Conservation (phyloP, 75 land plant genomes). For the Cryptomeria japonica region DNA sequence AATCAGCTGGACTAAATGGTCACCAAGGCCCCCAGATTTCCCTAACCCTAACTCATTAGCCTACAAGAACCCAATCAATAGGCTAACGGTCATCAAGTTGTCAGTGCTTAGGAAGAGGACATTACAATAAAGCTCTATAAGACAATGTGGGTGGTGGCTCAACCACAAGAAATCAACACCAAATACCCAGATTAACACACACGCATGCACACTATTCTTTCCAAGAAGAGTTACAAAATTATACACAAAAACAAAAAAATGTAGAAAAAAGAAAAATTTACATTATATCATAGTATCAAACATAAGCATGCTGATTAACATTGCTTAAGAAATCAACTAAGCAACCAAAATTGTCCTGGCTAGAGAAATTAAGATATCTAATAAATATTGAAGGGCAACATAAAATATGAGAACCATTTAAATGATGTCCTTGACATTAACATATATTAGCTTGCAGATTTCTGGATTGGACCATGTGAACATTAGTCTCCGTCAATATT, state of each 20-base stretch:
- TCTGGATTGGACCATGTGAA: too few species aligned
- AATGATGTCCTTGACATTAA: too few species aligned
- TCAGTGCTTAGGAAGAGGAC: too few species aligned
- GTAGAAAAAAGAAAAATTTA: background rate
- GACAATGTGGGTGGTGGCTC: background rate
- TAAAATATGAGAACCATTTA: background rate
- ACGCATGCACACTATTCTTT: background rate
- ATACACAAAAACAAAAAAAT: background rate
- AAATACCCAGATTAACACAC: background rate
- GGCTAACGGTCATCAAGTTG: too few species aligned
- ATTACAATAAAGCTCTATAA: background rate
- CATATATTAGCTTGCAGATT: too few species aligned
- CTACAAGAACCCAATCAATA: too few species aligned
- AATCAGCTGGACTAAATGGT: too few species aligned
- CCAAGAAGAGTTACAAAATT: background rate
- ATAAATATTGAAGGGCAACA: background rate
- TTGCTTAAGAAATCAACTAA: background rate
- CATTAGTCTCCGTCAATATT: too few species aligned
- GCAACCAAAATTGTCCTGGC: background rate
- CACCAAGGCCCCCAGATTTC: too few species aligned
- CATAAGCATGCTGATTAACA: background rate
- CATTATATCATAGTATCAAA: background rate
- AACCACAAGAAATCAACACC: background rate
- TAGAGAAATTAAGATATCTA: background rate
- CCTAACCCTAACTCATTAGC: too few species aligned